Base-by-base conservation (phyloP, 2,329 filamentous ascomycete genomes). In the Fusarium sp. region DNA sequence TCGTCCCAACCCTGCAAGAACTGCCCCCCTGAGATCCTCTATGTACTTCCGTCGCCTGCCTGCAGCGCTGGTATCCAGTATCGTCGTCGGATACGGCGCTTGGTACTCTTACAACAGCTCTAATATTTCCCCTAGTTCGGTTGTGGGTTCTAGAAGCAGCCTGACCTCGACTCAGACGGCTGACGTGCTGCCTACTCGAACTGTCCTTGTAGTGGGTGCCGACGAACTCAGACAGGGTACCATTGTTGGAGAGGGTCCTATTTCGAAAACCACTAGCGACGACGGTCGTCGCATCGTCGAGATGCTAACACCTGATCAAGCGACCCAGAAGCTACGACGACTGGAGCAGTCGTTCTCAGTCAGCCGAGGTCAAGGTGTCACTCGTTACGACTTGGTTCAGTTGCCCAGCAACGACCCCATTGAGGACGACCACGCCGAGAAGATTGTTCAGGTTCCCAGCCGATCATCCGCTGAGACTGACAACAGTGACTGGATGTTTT, bases 401-500 rank as follows among this genome's bases (percentile, higher is more conserved):
- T 86, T 98, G 62, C 92, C 95, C 11, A 97, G 93, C 82, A 99
- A 99, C 78, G 93, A 97, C 73, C 96, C 96, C 0, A 99, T 99
- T 60, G 96, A 99, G 81, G 96, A 99, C 75, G 96, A 99, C 76
- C 96, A 99, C 76, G 92, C 94, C 51, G 96, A 99, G 82, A 97
- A 97, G 85, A 97, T 98, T 74, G 93, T 99, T 45, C 93, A 98
- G 78, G 88, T 97, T 10, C 91, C 93, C 6, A 85, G 86, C 52
- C 86, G 73, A 80, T 86, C 76, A 80, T 73, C 73, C 23, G 73
- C 75, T 21, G 72, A 76, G 32, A 77, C 85, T 36, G 83, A 85
- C 19, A 88, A 84, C 60, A 92, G 87, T 64, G 96, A 99, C 79
- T 99, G 96, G 96, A 98, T 98, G 94, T 99, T 99, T 78, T 99